Base-by-base conservation (phyloP, 352 stramenopile genomes). In the Phytopythium helicoides region DNA sequence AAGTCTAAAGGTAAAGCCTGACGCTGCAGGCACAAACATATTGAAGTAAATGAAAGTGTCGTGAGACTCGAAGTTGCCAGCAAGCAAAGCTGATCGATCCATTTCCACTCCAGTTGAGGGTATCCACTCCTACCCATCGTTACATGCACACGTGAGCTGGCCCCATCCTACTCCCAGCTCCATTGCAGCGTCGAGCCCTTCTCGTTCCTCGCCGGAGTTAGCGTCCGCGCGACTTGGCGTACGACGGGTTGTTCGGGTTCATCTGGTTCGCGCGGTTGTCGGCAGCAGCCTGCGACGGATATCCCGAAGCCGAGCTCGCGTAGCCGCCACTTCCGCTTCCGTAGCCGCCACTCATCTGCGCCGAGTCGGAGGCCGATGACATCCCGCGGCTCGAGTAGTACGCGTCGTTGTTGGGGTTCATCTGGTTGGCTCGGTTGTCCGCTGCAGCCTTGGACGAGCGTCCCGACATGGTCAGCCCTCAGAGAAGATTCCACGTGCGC, bases 321-420 rank as follows among this genome's bases (percentile, higher is more conserved):
- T 11, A 25, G 52, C 41, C 36, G 6, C 16, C 10, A 14, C 39
- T 22, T 11, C 19, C 19, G 34, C 21, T n/a, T 14, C 25, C 26
- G 4, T n/a, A 25, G 6, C 34, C 18, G 10, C 19, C 16, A n/a
- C 16, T 51, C 11, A 15, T 11, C 3, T 18, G 18, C 1, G 21
- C 41, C 3, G 25, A 16, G 22, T 35, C 47, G 23, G 34, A 39
- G 5, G 36, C 16, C 7, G 11, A n/a, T n/a, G n/a, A n/a, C n/a
- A n/a, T 26, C 28, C 45, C 45, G 6, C 45, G 45, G 45, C 28
- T 51, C 46, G 55, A 60, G 36, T 65, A 9, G 40, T 73, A 80
- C 19, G 53, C 25, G 0, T 54, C 14, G 19, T 80, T 80, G 44
- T 80, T 80, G 0, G 70, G 66, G 19, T 80, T 80, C 8, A 76